These are phyloP conservation scores for Litchi chinensis DNA, from an alignment of 345 rosid species.

Conservation along the genomic window DNA sequence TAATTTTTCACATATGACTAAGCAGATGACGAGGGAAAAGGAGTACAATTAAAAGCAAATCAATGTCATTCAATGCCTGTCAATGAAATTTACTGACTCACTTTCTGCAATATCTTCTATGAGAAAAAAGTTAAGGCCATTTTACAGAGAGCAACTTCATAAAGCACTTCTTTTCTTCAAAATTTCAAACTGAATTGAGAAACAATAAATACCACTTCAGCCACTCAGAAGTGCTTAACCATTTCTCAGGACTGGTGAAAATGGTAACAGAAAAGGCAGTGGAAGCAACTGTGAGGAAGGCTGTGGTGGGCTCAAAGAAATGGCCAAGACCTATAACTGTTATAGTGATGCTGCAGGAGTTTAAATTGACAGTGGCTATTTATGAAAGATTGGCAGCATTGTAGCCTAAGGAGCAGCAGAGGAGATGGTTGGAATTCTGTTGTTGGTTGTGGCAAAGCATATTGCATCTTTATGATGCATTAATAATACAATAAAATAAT, in stretches of 20 bases:
- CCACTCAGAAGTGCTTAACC: not conserved
- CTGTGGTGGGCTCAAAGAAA: not conserved
- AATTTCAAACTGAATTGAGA: not conserved
- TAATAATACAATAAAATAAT: not conserved
- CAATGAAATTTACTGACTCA: not conserved
- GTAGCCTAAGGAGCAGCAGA: not conserved
- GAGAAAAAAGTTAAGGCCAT: not conserved
- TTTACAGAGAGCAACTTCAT: not conserved
- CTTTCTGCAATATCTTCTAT: not conserved
- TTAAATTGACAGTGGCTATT: not conserved
- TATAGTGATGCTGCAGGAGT: not conserved
- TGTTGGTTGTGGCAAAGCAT: not conserved
- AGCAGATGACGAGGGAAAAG: conserved; percentile 6
- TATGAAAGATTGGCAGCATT: not conserved
- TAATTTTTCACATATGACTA: not conserved
- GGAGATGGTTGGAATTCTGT: not conserved
- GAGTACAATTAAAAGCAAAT: not conserved
- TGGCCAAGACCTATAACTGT: not conserved
- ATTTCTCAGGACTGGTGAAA: not conserved
- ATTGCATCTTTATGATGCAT: conserved; percentile 1
- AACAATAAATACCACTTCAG: not conserved
- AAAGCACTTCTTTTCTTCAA: not conserved
- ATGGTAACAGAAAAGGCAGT: not conserved
- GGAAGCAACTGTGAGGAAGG: not conserved
- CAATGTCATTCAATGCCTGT: not conserved